Base-by-base conservation (phyloP, 768 basidiomycete genomes). In the Collybia sp. region DNA sequence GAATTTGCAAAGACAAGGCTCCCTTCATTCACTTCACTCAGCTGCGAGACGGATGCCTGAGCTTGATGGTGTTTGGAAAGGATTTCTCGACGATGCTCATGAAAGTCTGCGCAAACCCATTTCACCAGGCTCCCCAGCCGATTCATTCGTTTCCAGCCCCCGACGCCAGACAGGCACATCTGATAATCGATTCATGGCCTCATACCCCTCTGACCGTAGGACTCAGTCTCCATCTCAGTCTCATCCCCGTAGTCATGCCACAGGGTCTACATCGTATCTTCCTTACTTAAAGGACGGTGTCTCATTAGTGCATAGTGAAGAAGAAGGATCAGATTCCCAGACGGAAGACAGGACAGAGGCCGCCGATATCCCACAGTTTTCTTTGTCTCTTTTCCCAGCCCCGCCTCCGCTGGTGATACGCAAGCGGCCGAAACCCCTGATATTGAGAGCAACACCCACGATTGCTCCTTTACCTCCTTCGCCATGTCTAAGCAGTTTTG, bases 381-480 rank as follows among this genome's bases (percentile, higher is more conserved):
- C 61, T 10, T 53, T 67, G 20, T 64, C 68, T 13, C 58, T 66
- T 30, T 73, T 73, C 51, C 71, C 71, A 2, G 30, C 50, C 30
- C 66, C 71, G 35, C 69, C 73, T 15, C 68, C 71, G 20, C 59
- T 71, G 16, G 56, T 63, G 19, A 55, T 63, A 12, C 64, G 65
- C 40, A 68, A 64, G 51, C 49, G 66, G 25, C 68, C 71, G 30
- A 63, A 67, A 45, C 69, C 72, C 18, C 64, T 76, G 43, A 58
- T 69, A 15, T 56, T 76, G 40, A 55, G 53, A 25, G 61, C 62
- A 30, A 58, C 54, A 11, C 50, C 64, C 30, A 51, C 55, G 31
- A 54, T 62, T 40, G 57, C 58, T 17, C 53, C 61, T 18, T 56
- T 66, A 17, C 61, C 69, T 9, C 62, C 67, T 40, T 64, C 68